Base-by-base conservation (phyloP, 2,329 filamentous ascomycete genomes). In the Neonectria ditissima region DNA sequence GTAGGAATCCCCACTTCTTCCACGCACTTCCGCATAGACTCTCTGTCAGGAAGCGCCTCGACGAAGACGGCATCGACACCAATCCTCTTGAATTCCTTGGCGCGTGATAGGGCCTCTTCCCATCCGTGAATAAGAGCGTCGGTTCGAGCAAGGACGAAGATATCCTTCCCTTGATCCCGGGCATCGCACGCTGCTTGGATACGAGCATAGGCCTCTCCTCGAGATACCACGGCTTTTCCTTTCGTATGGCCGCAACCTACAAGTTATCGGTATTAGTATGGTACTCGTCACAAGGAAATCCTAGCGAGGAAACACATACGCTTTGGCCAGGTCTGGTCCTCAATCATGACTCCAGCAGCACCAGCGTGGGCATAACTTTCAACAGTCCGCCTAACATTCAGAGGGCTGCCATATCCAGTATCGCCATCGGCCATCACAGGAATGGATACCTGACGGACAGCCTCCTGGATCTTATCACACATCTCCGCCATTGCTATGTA, bases 241-340 rank as follows among this genome's bases (percentile, higher is more conserved):
- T 81, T 80, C 0, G 81, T 84, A 62, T 84, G 82, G 0, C 73
- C 73, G 34, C 73, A 74, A 6, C 71, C 73, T 74, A 10, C 2
- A 0, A 0, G 7, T 1, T 50, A 16, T 22, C 14, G 2, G 20
- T 45, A 22, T 45, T 24, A 45, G 43, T 45, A 9, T 24, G 3
- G 8, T 13, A 16, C 0, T 2, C 3, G 24, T 45, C 14, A 6
- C 5, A 45, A 13, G n/a, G 37, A 41, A 13, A 20, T 5, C 13
- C 24, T 18, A 2, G 4, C 5, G 8, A 44, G 11, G 22, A 16
- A n/a, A 16, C 9, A 59, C 78, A 66, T 72, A 83, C 81, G 71
- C 62, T 84, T 84, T 4, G 82, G 81, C 81, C 81, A 84, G 0
- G 79, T 81, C 65, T 83, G 82, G 55, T 84, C 81, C 60, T 84